Evolutionary conservation across 23 red algal species (phyloP).

Genomic region (Gracilariopsis chorda): DNA sequence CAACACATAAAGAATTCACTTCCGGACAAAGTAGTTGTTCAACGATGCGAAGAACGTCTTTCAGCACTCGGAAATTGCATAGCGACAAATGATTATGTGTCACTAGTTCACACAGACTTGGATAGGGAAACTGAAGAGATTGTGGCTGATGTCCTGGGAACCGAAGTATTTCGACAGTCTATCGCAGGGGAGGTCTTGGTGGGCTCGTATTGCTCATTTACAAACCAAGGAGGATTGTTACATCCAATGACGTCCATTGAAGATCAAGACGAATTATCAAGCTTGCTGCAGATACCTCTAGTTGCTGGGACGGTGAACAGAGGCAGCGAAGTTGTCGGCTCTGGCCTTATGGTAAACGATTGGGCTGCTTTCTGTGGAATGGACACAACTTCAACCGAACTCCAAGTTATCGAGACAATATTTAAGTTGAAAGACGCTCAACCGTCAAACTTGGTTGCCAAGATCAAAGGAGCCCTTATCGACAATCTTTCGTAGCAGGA

Average conservation of each 20-base stretch:
- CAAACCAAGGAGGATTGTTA: conserved; percentile 96
- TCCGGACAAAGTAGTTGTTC: conserved; percentile 85
- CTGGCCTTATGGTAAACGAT: conserved; percentile 92
- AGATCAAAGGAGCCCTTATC: conserved; percentile 68
- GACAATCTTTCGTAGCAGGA: conserved; percentile 78
- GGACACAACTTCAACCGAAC: conserved; percentile 83
- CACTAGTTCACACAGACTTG: conserved; percentile 85
- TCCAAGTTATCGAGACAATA: conserved; percentile 88
- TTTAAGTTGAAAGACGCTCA: conserved; percentile 76
- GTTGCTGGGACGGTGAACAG: conserved; percentile 94
- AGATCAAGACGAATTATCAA: conserved; percentile 92
- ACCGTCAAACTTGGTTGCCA: conserved; percentile 22
- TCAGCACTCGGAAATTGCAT: conserved; percentile 94
- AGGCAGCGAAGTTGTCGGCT: conserved; percentile 88
- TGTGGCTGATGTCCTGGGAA: conserved; percentile 86
- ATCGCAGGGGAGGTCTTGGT: conserved; percentile 93
- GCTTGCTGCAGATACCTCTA: conserved; percentile 89
- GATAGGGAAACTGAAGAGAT: conserved; percentile 91
- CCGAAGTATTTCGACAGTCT: conserved; percentile 89
- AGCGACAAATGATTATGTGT: conserved; percentile 92
- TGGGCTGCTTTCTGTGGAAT: conserved; percentile 92
- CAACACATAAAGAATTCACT: conserved; percentile 89
- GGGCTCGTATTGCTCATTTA: conserved; percentile 88
- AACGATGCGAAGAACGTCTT: conserved; percentile 82
- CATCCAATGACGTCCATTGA: conserved; percentile 90